Percentiles rank a stretch among this genome's conserved stretches.
phyloP scores from a whole-genome alignment of 2,329 filamentous ascomycete genomes.

The Sporothrix phasma region DNA sequence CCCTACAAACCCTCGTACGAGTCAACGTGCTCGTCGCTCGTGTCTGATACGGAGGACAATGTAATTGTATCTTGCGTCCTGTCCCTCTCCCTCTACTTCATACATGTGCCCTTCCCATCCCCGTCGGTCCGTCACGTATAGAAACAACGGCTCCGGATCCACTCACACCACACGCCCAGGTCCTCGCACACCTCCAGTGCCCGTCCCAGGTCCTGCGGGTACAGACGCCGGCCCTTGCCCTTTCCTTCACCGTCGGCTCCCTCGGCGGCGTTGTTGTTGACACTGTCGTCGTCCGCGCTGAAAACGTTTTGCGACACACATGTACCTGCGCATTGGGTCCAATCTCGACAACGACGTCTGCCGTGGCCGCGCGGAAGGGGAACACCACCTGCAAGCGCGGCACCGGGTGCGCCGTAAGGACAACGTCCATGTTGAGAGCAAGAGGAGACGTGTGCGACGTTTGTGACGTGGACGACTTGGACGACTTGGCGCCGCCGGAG shows the following conservation, averaged over 20 bases:
- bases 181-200: conserved; percentile 42
- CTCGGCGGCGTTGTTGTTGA: background rate
- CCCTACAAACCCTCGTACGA: background rate
- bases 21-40: background rate
- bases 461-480: no score
- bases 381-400: conserved; percentile 45
- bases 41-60: no score
- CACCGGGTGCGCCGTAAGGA: conserved; percentile 40
- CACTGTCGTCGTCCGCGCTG: conserved; percentile 17
- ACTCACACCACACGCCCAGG: conserved; percentile 44
- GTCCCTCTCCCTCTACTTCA: background rate
- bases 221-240: conserved; percentile 29
- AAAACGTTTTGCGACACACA: conserved; percentile 50
- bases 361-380: conserved; percentile 38
- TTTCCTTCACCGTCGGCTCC: conserved; percentile 16
- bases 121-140: conserved; percentile 16
- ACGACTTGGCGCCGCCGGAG: background rate
- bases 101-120: background rate
- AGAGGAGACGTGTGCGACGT: background rate
- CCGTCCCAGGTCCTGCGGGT: conserved; percentile 34
- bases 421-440: conserved; percentile 38
- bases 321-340: conserved; percentile 49
- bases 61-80: background rate
- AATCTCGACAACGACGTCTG: conserved; percentile 48
- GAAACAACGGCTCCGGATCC: conserved; percentile 34